Evolutionary conservation across 257 asterid species (phyloP), one percentile per base, ranked within the genome.

Genomic region (Gentiana straminea): DNA sequence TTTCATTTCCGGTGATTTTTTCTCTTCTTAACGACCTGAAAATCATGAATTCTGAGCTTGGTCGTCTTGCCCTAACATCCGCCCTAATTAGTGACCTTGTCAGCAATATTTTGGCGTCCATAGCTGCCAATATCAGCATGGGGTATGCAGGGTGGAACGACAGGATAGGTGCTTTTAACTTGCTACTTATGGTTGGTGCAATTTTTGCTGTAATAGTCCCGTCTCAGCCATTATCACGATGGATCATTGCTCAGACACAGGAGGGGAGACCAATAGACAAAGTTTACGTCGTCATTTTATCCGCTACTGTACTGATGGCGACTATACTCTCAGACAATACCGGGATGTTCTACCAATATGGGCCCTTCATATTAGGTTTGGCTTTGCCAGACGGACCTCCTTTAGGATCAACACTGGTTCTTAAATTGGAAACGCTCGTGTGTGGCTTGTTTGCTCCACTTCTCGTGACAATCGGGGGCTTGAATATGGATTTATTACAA

Each of bases 361-460:
- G 97, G 5, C 94, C 97, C 0, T 90, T 90, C 60, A 32, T 90
- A 45, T 76, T 90, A 3, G 97, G 46, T 2, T 64, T 90, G 59
- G 79, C 72, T 0, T 79, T 86, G 54, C 97, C 97, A 0, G 93
- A 81, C 8, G 97, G 97, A 13, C 97, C 97, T 0, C 97, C 97
- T 32, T 52, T 90, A 33, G 97, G 97, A 34, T 73, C 97, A 6
- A 82, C 96, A 4, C 60, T 90, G 53, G 94, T 77, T 53, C 86
- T 5, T 33, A 75, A 77, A 67, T 54, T 90, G 67, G 96, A 90
- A 58, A 84, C 94, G 5, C 2, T 82, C 3, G 61, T 78, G 2
- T 77, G 81, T 8, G 96, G 96, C 35, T 24, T 90, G 76, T 35
- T 86, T 55, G 84, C 84, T 10, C 96, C 97, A 0, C 89, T 90